Percentiles rank a stretch among this genome's conserved stretches.
These are phyloP conservation scores for Acephala macrosclerotiorum DNA, from an alignment of 2,329 filamentous ascomycete genomes.

Conservation along the genomic window DNA sequence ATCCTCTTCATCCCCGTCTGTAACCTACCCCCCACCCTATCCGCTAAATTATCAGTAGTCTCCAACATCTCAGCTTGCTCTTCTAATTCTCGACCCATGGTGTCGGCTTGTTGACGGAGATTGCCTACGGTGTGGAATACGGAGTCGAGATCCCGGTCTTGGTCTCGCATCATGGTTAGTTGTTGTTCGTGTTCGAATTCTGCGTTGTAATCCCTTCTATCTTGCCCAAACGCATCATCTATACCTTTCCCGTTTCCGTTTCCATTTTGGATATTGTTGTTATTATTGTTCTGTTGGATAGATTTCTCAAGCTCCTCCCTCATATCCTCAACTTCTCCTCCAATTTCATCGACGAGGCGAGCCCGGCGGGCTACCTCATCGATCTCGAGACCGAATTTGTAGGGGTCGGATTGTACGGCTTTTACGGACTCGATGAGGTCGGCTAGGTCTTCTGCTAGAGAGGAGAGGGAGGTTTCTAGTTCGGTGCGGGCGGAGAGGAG, in stretches of 20 bases:
- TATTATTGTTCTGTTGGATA: conserved; percentile 52
- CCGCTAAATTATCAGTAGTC: conserved; percentile 82
- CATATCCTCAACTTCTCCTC: conserved; percentile 89
- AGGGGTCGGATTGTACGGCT: conserved; percentile 86
- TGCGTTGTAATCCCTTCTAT: conserved; percentile 62
- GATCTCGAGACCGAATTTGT: conserved; percentile 83
- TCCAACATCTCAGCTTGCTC: conserved; percentile 92
- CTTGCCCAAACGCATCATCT: conserved; percentile 45
- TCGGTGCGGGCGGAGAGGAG: conserved; percentile 80
- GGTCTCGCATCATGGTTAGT: conserved; percentile 89
- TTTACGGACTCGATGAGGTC: conserved; percentile 89
- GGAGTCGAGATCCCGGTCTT: conserved; percentile 90
- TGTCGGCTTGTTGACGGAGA: conserved; percentile 86
- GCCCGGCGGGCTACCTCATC: conserved; percentile 83
- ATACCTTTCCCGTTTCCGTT: conserved; percentile 44
- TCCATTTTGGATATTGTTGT: conserved; percentile 35
- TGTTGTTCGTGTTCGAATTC: conserved; percentile 93
- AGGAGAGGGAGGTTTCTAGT: conserved; percentile 68
- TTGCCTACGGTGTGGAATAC: conserved; percentile 95
- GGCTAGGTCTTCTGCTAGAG: conserved; percentile 82
- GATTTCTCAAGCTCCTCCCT: conserved; percentile 77
- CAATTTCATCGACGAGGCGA: conserved; percentile 87
- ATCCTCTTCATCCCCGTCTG: conserved; percentile 88
- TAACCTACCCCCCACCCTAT: conserved; percentile 86
- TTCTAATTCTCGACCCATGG: conserved; percentile 95